phyloP scores from a whole-genome alignment of 2,329 filamentous ascomycete genomes.

The Pseudogymnoascus sp. region DNA sequence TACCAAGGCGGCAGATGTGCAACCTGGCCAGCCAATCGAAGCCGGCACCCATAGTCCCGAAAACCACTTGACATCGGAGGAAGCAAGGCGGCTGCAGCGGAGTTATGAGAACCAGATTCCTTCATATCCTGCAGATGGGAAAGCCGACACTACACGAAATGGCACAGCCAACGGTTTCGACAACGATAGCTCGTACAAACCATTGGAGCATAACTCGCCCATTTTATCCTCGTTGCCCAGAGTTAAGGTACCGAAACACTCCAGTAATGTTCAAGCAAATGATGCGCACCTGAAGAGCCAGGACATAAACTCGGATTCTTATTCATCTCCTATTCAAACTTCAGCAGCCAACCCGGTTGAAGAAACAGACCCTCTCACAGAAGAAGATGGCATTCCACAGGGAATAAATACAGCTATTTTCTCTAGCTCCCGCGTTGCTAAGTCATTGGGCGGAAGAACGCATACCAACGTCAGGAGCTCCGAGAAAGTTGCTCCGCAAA shows the following conservation, averaged over 20 bases:
- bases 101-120: conserved; percentile 47
- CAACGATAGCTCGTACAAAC: conserved; percentile 49
- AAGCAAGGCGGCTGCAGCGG: conserved; percentile 39
- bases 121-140: conserved; percentile 38
- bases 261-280: conserved; percentile 30
- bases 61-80: conserved; percentile 30
- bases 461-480: conserved; percentile 14
- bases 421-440: conserved; percentile 50
- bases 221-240: conserved; percentile 45
- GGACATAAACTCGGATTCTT: conserved; percentile 25
- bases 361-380: conserved; percentile 22
- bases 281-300: conserved; percentile 17
- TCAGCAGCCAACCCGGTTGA: background rate
- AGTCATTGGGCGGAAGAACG: conserved; percentile 43
- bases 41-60: background rate
- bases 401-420: conserved; percentile 56
- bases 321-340: conserved; percentile 29
- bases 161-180: conserved; percentile 28
- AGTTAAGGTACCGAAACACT: conserved; percentile 46
- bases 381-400: conserved; percentile 43
- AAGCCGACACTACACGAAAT: conserved; percentile 12
- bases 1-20: conserved; percentile 31
- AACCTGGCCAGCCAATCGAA: conserved; percentile 21
- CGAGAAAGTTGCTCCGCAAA: background rate
- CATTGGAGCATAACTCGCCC: conserved; percentile 38